These are phyloP conservation scores for Botrytis squamosa DNA, from an alignment of 2,329 filamentous ascomycete species.

Conservation along the genomic window DNA sequence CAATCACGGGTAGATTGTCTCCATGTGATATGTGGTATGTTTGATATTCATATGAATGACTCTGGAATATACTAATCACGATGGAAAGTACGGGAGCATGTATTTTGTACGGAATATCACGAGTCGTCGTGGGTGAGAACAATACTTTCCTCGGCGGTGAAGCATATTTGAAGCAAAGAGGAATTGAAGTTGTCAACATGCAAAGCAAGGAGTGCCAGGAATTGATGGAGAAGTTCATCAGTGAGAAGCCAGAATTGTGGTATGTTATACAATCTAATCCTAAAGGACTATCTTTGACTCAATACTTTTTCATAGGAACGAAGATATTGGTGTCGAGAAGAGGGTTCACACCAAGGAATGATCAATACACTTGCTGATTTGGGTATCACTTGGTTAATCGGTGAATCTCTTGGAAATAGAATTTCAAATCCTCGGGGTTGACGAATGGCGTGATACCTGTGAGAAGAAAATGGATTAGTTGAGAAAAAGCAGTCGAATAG, in stretches of 20 bases:
- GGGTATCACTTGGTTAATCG: slow-evolving; percentile 49
- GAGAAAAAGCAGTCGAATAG: slow-evolving; percentile 11
- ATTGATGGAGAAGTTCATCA: slow-evolving; percentile 71
- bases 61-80: slow-evolving; percentile 10
- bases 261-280: slow-evolving; percentile 38
- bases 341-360: slow-evolving; percentile 43
- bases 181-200: slow-evolving; percentile 71
- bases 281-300: not conserved
- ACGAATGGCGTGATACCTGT: slow-evolving; percentile 90
- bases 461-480: slow-evolving; percentile 27
- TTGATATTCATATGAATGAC: not conserved
- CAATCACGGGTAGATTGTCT: slow-evolving; percentile 49
- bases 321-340: slow-evolving; percentile 55
- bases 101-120: slow-evolving; percentile 69
- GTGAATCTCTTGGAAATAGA: slow-evolving; percentile 92
- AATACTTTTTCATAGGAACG: slow-evolving; percentile 47
- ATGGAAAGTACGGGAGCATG: slow-evolving; percentile 63
- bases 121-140: slow-evolving; percentile 78
- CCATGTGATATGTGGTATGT: slow-evolving; percentile 70
- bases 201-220: slow-evolving; percentile 63
- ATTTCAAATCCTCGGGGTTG: slow-evolving; percentile 87
- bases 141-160: slow-evolving; percentile 69
- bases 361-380: not conserved
- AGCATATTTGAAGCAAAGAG: slow-evolving; percentile 63
- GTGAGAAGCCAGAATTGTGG: slow-evolving; percentile 71